Conservation (phyloP, 2,329 filamentous ascomycete genomes). For the Penicillium sp. region DNA sequence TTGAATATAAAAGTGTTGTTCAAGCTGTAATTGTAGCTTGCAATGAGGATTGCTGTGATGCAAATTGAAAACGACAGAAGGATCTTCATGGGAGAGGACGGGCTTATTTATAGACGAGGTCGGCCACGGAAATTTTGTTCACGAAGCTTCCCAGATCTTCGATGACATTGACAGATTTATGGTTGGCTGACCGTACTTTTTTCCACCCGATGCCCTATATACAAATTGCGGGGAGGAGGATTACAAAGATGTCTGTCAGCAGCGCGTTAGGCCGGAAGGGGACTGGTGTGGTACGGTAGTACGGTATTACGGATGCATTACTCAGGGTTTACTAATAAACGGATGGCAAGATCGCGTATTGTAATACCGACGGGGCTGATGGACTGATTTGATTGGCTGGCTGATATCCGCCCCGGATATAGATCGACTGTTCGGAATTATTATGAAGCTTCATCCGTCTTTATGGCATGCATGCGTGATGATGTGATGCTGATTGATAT, state of each 20-base stretch:
- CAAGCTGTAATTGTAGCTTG: slow-evolving; percentile 7
- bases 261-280: background rate
- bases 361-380: background rate
- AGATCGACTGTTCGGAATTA: background rate
- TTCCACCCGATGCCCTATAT: background rate
- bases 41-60: slow-evolving; percentile 30
- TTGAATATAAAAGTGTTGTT: background rate
- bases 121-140: background rate
- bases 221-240: background rate
- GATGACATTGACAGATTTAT: background rate
- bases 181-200: background rate
- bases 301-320: slow-evolving; percentile 13
- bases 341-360: background rate
- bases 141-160: slow-evolving; percentile 19
- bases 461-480: no score
- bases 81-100: slow-evolving; percentile 28
- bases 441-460: background rate
- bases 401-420: background rate
- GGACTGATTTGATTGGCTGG: background rate
- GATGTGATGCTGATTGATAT: no score
- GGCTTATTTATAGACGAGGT: slow-evolving; percentile 28
- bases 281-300: background rate
- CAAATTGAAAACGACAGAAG: slow-evolving; percentile 35
- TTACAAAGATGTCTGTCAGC: slow-evolving; percentile 16
- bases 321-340: background rate